These are phyloP conservation scores for Chlorella variabilis DNA, from an alignment of 163 green algal species.

Conservation along the genomic window DNA sequence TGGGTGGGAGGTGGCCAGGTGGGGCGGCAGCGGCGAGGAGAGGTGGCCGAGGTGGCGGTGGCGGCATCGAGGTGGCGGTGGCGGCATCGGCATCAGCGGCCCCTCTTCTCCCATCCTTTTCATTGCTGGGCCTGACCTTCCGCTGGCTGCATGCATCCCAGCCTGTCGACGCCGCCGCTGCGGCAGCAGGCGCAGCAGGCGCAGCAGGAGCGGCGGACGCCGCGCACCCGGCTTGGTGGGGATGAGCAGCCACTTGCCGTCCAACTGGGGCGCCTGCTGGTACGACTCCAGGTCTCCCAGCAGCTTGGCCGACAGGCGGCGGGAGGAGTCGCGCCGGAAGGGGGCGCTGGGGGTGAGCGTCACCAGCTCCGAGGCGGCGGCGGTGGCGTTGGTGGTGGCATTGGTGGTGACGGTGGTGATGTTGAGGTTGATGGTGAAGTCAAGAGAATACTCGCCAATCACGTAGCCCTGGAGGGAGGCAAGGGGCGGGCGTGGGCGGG, in stretches of 20 bases:
- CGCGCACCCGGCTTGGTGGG: constrained; percentile 56
- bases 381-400: constrained; percentile 11
- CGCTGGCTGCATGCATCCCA: too few species aligned
- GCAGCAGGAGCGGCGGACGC: too few species aligned
- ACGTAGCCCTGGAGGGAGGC: constrained; percentile 62
- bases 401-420: constrained; percentile 47
- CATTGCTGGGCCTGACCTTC: too few species aligned
- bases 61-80: too few species aligned
- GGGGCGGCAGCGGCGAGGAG: too few species aligned
- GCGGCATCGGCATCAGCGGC: too few species aligned
- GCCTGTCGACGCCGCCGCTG: too few species aligned
- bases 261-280: constrained; percentile 66
- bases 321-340: neutral
- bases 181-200: too few species aligned
- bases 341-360: constrained; percentile 18
- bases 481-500: too few species aligned
- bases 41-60: too few species aligned
- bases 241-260: constrained; percentile 77
- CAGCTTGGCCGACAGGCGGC: constrained; percentile 61
- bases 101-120: too few species aligned
- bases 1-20: neutral
- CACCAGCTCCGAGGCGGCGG: constrained; percentile 10
- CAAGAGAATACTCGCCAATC: constrained; percentile 63
- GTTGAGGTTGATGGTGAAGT: constrained; percentile 68
- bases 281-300: constrained; percentile 87